Conservation (phyloP, 2,329 filamentous ascomycete genomes). For the Orbilia javanica region DNA sequence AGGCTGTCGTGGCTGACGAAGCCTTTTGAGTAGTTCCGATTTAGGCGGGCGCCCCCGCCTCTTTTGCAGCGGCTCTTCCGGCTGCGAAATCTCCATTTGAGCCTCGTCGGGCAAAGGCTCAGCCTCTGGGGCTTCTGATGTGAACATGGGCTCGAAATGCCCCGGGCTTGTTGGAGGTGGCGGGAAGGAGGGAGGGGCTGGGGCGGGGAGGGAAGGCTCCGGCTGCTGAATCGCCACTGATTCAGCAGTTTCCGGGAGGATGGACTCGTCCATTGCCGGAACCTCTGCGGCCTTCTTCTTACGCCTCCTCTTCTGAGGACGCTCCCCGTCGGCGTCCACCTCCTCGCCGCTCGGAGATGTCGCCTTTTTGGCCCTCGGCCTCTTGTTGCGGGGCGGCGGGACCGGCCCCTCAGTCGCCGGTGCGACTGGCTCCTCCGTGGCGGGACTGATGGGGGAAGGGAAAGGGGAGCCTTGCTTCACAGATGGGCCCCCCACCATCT, state of each 20-base stretch:
- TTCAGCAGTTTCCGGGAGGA: constrained; percentile 14
- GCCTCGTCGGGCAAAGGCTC: background rate
- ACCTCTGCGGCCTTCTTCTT: constrained; percentile 32
- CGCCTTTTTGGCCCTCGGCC: constrained; percentile 35
- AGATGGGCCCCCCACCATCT: constrained; percentile 14
- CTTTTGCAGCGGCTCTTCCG: constrained; percentile 49
- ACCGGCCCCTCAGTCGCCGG: background rate
- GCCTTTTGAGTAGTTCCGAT: constrained; percentile 29
- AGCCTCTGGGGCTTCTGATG: constrained; percentile 11
- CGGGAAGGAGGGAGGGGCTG: background rate
- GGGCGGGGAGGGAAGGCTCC: background rate
- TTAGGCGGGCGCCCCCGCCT: constrained; percentile 52
- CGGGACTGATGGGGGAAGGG: background rate
- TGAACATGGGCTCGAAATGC: background rate
- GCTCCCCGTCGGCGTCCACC: constrained; percentile 36
- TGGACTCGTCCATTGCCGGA: constrained; percentile 19
- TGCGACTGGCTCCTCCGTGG: background rate
- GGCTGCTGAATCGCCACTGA: background rate
- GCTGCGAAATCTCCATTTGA: constrained; percentile 7
- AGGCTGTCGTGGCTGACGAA: constrained; percentile 20
- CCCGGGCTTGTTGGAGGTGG: background rate
- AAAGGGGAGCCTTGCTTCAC: constrained; percentile 9
- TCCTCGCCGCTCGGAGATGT: constrained; percentile 15
- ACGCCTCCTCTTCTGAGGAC: constrained; percentile 40
- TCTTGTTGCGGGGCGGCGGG: constrained; percentile 32